A percentile compares a stretch with the other conserved stretches of the same genome.
phyloP scores from a whole-genome alignment of 2,329 filamentous ascomycete genomes.

The Neoarthrinium moseri region DNA sequence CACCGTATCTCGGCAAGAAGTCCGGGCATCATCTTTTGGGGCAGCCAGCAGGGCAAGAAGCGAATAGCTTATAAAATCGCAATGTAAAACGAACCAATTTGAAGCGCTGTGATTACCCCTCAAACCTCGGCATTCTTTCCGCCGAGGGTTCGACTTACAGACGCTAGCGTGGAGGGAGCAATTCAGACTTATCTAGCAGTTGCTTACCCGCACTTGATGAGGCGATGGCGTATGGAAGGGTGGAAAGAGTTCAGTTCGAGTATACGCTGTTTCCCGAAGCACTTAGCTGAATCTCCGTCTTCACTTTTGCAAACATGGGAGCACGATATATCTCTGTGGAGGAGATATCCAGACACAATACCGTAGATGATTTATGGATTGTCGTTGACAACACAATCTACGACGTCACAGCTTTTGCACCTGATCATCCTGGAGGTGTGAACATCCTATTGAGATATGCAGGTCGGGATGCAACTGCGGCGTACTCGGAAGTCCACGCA shows the following conservation, averaged over 20 bases:
- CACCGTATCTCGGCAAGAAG: background rate
- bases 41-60: too few relatives aligned
- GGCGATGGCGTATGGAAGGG: too few relatives aligned
- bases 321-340: slow-evolving; percentile 2
- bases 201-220: too few relatives aligned
- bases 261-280: too few relatives aligned
- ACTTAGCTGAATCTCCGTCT: too few relatives aligned
- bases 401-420: slow-evolving; percentile 13
- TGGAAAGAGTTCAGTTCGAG: too few relatives aligned
- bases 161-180: too few relatives aligned
- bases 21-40: background rate
- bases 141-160: slow-evolving; percentile 2
- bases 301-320: background rate
- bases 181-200: too few relatives aligned
- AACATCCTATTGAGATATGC: slow-evolving; percentile 46
- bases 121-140: slow-evolving; percentile 4
- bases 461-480: slow-evolving; percentile 51
- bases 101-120: too few relatives aligned
- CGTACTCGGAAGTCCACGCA: slow-evolving; percentile 51
- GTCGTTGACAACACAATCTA: slow-evolving; percentile 13
- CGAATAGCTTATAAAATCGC: too few relatives aligned
- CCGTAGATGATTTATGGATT: slow-evolving; percentile 13
- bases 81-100: too few relatives aligned
- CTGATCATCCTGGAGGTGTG: slow-evolving; percentile 12
- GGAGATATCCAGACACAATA: slow-evolving; percentile 10